These are phyloP conservation scores for Parachaetomium inaequale DNA, from an alignment of 495 filamentous ascomycete genomes.

Conservation along the genomic window DNA sequence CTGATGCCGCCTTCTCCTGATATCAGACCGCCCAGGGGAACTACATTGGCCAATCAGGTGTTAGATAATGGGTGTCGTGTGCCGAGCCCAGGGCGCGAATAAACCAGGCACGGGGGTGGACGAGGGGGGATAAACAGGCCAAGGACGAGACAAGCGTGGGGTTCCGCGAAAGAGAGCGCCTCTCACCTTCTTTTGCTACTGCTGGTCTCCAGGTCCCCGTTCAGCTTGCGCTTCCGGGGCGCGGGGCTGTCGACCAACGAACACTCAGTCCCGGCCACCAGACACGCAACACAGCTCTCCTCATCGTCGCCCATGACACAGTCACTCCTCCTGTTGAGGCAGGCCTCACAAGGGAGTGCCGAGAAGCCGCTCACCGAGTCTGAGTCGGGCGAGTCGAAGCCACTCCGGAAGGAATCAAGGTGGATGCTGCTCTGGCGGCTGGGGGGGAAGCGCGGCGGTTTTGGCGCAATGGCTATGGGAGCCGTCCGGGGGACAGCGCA, in stretches of 20 bases:
- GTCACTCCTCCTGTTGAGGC: conserved; percentile 76
- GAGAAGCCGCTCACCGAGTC: conserved; percentile 44
- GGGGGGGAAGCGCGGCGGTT: conserved; percentile 44
- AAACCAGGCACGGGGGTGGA: neutral
- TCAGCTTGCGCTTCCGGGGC: conserved; percentile 70
- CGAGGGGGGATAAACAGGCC: conserved; percentile 1
- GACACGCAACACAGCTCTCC: conserved; percentile 59
- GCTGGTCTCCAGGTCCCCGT: conserved; percentile 57
- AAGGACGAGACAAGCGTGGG: conserved; percentile 13
- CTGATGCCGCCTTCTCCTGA: conserved; percentile 50
- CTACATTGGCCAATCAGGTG: conserved; percentile 46
- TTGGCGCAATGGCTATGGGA: conserved; percentile 56
- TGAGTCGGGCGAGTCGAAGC: conserved; percentile 49
- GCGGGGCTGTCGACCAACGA: conserved; percentile 63
- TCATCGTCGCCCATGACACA: conserved; percentile 82
- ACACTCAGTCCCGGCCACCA: conserved; percentile 59
- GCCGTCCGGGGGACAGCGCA: conserved; percentile 50
- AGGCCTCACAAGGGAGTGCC: conserved; percentile 55
- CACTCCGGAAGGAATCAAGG: conserved; percentile 42
- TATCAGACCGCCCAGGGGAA: conserved; percentile 52
- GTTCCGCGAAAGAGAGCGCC: conserved; percentile 7
- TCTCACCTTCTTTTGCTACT: conserved; percentile 56
- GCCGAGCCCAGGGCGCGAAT: conserved; percentile 14
- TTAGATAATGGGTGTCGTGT: conserved; percentile 31
- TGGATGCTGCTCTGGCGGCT: conserved; percentile 44